Percentiles rank a stretch among this genome's conserved stretches.
Conservation (phyloP, 2,329 filamentous ascomycete genomes). For the Trichoderma sp. region DNA sequence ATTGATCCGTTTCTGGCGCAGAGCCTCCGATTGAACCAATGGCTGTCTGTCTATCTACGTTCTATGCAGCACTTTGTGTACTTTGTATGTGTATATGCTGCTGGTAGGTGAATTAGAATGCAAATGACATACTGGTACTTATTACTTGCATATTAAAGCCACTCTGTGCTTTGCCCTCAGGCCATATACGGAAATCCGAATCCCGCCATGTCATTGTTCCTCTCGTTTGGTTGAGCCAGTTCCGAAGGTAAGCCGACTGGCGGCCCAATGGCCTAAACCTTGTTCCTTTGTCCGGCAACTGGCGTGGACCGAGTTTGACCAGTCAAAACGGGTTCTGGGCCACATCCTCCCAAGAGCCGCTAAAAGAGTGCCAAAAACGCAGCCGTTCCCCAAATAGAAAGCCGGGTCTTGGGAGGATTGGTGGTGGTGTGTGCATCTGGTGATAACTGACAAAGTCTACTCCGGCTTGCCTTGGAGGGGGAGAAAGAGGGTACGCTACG, state of each 20-base stretch:
- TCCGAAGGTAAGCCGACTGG: slow-evolving; percentile 20
- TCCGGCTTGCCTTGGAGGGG: not conserved
- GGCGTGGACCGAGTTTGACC: slow-evolving; percentile 1
- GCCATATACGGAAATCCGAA: not conserved
- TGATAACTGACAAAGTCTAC: not conserved
- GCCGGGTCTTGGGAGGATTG: no score
- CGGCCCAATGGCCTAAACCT: slow-evolving; percentile 19
- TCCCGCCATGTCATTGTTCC: not conserved
- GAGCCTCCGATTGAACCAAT: not conserved
- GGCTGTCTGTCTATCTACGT: not conserved
- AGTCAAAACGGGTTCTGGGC: slow-evolving; percentile 3
- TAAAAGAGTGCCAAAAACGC: not conserved
- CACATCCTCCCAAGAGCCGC: not conserved
- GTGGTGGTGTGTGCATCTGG: slow-evolving; percentile 15
- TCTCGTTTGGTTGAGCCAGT: not conserved
- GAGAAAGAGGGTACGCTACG: not conserved
- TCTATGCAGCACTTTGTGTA: not conserved
- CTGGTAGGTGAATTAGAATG: not conserved
- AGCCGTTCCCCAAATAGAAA: slow-evolving; percentile 1
- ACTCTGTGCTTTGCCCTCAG: not conserved
- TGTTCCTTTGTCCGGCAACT: slow-evolving; percentile 12
- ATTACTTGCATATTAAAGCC: not conserved
- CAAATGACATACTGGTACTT: not conserved
- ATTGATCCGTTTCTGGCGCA: not conserved
- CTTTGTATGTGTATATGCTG: not conserved